Conservation (phyloP, 2,329 filamentous ascomycete genomes). For the Penicillium sp. region DNA sequence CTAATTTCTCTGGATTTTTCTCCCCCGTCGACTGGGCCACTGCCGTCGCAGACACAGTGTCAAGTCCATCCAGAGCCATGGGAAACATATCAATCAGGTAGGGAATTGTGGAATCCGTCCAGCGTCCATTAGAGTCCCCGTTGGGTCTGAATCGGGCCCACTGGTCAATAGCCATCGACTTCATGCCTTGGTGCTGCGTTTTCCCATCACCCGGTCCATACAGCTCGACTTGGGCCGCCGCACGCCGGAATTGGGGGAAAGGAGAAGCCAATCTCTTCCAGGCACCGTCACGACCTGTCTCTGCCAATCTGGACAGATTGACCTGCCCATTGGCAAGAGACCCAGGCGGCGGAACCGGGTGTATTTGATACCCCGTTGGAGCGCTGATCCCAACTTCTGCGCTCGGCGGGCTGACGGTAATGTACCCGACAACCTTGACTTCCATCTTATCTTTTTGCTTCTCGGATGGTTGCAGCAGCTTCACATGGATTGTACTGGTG, state of each 20-base stretch:
- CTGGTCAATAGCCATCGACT: conserved; percentile 48
- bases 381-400: conserved; percentile 55
- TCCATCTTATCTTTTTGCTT: conserved; percentile 37
- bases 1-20: conserved; percentile 23
- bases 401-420: conserved; percentile 56
- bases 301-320: conserved; percentile 17
- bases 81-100: conserved; percentile 66
- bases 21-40: conserved; percentile 27
- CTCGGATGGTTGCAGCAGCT: conserved; percentile 42
- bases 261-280: conserved; percentile 26
- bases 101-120: conserved; percentile 59
- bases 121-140: conserved; percentile 43
- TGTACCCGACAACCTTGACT: conserved; percentile 58
- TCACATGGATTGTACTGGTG: conserved; percentile 58
- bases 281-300: conserved; percentile 22
- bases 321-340: conserved; percentile 31
- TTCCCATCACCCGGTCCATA: conserved; percentile 34
- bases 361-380: conserved; percentile 50
- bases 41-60: conserved; percentile 26
- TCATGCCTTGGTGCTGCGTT: conserved; percentile 13
- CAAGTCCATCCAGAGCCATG: conserved; percentile 54
- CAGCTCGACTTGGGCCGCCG: conserved; percentile 47
- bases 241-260: conserved; percentile 42
- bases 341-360: conserved; percentile 41
- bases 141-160: conserved; percentile 60